These are phyloP conservation scores for Paramicrosporidium saccamoebae DNA, from an alignment of 371 early-diverging fungal species.

Conservation along the genomic window DNA sequence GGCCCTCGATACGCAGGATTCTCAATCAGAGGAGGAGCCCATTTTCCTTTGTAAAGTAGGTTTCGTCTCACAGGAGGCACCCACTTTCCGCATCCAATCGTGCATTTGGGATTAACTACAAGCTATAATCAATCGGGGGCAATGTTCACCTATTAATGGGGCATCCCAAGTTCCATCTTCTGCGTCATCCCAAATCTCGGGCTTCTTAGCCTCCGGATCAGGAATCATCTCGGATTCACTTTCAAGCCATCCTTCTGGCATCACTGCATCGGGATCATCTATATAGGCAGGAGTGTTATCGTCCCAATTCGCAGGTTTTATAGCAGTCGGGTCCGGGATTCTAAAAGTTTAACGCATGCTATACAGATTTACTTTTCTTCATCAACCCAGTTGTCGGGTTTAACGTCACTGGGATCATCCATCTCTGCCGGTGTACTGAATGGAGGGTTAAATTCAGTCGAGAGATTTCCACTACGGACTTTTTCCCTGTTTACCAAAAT, in stretches of 20 bases:
- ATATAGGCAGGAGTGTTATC: constrained; percentile 41
- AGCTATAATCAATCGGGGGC: background rate
- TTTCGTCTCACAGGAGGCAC: constrained; percentile 48
- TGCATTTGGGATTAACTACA: constrained; percentile 37
- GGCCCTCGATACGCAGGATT: constrained; percentile 84
- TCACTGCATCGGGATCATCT: constrained; percentile 8
- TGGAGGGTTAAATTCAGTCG: constrained; percentile 59
- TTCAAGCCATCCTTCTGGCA: constrained; percentile 24
- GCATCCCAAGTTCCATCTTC: constrained; percentile 40
- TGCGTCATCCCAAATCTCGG: constrained; percentile 68
- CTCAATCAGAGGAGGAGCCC: constrained; percentile 36
- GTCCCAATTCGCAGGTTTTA: constrained; percentile 55
- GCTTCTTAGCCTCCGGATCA: constrained; percentile 56
- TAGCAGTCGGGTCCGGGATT: constrained; percentile 53
- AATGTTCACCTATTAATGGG: constrained; percentile 8
- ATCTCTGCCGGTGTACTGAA: constrained; percentile 67
- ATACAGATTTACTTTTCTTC: too few species aligned
- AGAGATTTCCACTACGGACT: constrained; percentile 23
- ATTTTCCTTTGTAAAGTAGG: constrained; percentile 55
- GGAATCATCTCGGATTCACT: constrained; percentile 17
- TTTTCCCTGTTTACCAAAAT: constrained; percentile 40
- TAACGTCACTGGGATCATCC: constrained; percentile 48
- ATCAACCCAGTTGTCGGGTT: constrained; percentile 85
- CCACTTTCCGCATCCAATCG: constrained; percentile 62
- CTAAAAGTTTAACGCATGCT: too few species aligned